Evolutionary conservation across 306 rosid species (phyloP).

Genomic region (Vigna mungo): DNA sequence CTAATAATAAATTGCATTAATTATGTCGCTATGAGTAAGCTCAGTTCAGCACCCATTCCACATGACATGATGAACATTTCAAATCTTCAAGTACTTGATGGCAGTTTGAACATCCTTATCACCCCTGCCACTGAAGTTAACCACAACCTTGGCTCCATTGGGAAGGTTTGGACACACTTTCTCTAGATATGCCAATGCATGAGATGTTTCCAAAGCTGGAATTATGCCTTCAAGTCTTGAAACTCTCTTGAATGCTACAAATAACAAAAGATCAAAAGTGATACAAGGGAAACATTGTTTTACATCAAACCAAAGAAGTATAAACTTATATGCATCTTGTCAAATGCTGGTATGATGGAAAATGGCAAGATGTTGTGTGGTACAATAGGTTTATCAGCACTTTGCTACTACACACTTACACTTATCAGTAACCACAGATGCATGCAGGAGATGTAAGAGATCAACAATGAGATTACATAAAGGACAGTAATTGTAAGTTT

Average conservation of each 20-base stretch:
- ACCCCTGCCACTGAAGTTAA: constrained; percentile 95
- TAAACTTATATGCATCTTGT: background rate
- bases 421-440: background rate
- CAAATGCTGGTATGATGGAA: background rate
- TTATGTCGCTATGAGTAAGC: constrained; percentile 30
- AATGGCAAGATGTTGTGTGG: background rate
- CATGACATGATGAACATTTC: constrained; percentile 27
- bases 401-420: background rate
- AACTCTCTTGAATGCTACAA: constrained; percentile 82
- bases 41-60: constrained; percentile 34
- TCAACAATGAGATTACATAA: background rate
- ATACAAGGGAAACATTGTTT: constrained; percentile 27
- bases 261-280: background rate
- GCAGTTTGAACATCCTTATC: constrained; percentile 97
- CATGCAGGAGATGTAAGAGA: background rate
- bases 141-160: constrained; percentile 73
- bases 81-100: constrained; percentile 79
- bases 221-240: constrained; percentile 93
- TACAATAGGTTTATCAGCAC: background rate
- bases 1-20: constrained; percentile 22
- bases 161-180: constrained; percentile 85
- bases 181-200: constrained; percentile 90
- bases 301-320: background rate
- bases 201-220: constrained; percentile 97
- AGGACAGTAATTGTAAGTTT: background rate